Base-by-base conservation (phyloP, 2,329 filamentous ascomycete genomes). In the Fusarium poae region DNA sequence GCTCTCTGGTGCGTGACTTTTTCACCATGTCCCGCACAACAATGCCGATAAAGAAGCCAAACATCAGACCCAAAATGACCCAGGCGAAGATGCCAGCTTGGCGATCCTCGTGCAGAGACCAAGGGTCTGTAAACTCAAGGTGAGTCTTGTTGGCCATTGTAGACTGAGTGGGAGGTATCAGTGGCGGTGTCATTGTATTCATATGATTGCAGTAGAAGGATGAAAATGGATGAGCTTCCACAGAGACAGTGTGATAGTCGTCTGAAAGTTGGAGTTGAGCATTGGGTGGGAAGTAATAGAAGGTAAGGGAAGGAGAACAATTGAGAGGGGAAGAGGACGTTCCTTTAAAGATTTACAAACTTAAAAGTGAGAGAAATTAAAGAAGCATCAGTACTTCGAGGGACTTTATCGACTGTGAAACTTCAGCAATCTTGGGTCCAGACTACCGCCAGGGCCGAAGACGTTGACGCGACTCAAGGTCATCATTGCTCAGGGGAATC, bases 1-100 rank as follows among this genome's bases (percentile, higher is more conserved):
- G 63, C 8, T 73, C 65, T 12, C 70, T 57, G 2, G 62, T 54
- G 9, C 32, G 57, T 27, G 39, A 25, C 45, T 68, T 73, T 40
- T 34, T 23, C 11, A 43, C 3, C 34, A 73, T 57, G 49, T 73
- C 71, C 35, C 44, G 39, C 21, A 57, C 2, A 16, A 70, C 12
- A 4, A 73, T 23, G 11, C 46, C 52, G 13, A 62, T 1, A 23
- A 73, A 67, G n/a, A 30, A 32, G 23, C 27, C 7, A 13, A 62
- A 30, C 11, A 70, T 62, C 2, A 62, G 5, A 4, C 42, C 39
- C 11, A 72, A 35, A 16, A 72, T 56, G 5, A 21, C 32, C 27
- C 53, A 58, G 15, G 68, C 32, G 27, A 70, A 60, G 32, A 59
- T 39, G 4, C 62, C 48, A 1, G 50, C 43, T 11, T 6, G 29